Evolutionary conservation across 805 yeast genomes (phyloP).

Genomic region (Metschnikowia picachoensis): DNA sequence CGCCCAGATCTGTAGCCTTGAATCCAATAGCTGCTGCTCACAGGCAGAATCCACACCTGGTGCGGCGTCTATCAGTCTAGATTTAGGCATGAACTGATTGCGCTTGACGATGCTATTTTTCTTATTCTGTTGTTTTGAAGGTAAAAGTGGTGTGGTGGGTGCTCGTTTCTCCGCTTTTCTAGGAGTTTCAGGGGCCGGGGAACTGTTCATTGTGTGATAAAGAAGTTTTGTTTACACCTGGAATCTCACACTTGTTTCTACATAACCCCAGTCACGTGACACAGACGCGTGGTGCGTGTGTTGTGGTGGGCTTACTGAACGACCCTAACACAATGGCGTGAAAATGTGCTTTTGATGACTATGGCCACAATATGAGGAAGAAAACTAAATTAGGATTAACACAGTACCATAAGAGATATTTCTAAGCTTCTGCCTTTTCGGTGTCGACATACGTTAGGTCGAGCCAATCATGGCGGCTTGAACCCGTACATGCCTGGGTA

Average conservation of each 20-base stretch:
- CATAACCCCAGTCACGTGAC: background rate
- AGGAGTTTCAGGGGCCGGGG: conserved; percentile 8
- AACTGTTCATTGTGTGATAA: background rate
- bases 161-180: conserved; percentile 25
- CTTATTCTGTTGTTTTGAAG: conserved; percentile 22
- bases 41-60: conserved; percentile 1
- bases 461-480: too few relatives aligned
- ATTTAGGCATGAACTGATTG: conserved; percentile 1
- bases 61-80: conserved; percentile 1
- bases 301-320: too few relatives aligned
- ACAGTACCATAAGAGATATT: too few relatives aligned
- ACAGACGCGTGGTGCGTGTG: background rate
- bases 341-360: too few relatives aligned
- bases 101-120: conserved; percentile 15
- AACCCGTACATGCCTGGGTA: too few relatives aligned
- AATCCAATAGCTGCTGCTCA: conserved; percentile 20
- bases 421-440: too few relatives aligned
- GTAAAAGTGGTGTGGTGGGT: conserved; percentile 35
- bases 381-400: too few relatives aligned
- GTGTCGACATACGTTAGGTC: too few relatives aligned
- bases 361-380: too few relatives aligned
- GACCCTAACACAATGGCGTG: too few relatives aligned
- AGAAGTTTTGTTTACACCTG: background rate
- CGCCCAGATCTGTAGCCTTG: conserved; percentile 32
- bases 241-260: background rate